Evolutionary conservation across 495 filamentous ascomycete genomes (phyloP), one percentile per base, ranked within the genome.

Genomic region (Oidiodendron maius): DNA sequence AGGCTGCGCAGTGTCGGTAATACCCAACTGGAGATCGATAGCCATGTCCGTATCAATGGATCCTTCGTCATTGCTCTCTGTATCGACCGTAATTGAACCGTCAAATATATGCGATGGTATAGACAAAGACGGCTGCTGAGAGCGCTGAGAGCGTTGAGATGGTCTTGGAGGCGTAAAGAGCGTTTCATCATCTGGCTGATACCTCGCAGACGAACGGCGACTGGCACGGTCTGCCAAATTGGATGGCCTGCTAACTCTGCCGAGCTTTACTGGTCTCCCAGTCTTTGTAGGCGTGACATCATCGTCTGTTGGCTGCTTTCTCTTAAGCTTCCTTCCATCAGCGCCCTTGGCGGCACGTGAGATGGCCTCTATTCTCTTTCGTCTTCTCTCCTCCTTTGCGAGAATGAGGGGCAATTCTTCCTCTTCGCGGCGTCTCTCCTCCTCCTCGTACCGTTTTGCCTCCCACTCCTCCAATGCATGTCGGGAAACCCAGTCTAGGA

Each of bases 401-500:
- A 18, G 25, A 15, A 35, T 32, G 6, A 6, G 17, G 11, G 18
- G 25, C 17, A 35, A 17, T 4, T 41, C 18, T 4, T 36, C 8
- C 21, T 30, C 51, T 40, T 41, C 32, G 18, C 28, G 23, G 16
- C 15, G 13, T 32, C 20, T 24, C 4, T 40, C 28, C 25, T 38
- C 20, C 23, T n/a, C 24, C 25, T 45, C 21, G 17, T 15, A 35
- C 17, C 49, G 20, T 8, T 28, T 23, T 5, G 4, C 16, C 3
- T 60, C 42, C 28, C 32, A 60, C 0, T 56, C 16, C 24, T 60
- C 57, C 1, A 47, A 49, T 2, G 53, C 55, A 10, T 53, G 34
- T 13, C 20, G 5, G 0, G 53, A 56, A 15, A 60, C 57, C 46
- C 48, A 60, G n/a, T 60, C 44, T 20, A 50, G 26, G n/a, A 60